Base-by-base conservation (phyloP, 768 basidiomycete species). In the Tulasnella sp. region DNA sequence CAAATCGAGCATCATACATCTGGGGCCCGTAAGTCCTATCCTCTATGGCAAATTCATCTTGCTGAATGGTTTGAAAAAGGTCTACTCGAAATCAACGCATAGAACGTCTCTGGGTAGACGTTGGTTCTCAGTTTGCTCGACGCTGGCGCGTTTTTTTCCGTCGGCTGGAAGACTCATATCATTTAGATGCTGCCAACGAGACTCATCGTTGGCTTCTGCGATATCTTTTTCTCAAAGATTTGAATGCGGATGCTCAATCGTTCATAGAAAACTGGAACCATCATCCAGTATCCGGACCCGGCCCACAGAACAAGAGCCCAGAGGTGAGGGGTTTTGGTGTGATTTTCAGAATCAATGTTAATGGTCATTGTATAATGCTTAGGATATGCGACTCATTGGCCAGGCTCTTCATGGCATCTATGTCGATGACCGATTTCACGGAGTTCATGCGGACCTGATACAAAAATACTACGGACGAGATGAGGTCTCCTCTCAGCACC, bases 1-100 rank as follows among this genome's bases (percentile, higher is more conserved):
- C 82, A 0, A 83, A 58, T 31, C 56, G 56, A 8, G 56, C 56
- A 58, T 58, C 56, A 8, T 58, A 58, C 12, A 58, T 58, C 21
- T 58, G 56, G 56, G 56, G 56, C 21, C 56, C 56, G 56, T 58
- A 58, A 24, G 56, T 58, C 4, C 2, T 9, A 40, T 12, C 40
- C 40, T 40, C 12, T 40, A 40, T 40, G 12, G 4, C 42, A 44
- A 44, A 2, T 40, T 40, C 39, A 40, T n/a, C 39, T 40, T 40
- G 5, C 39, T 40, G 5, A 40, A 40, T 40, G 3, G n/a, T n/a
- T n/a, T n/a, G n/a, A 40, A 4, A 40, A 40, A 68, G 62, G 5
- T 68, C 62, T 16, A 68, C 62, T 36, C 62, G 27, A n/a, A 68
- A 68, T 14, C 24, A 27, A 3, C 62, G 62, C n/a, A 68, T 68